Base-by-base conservation (phyloP, 1,284 basidiomycete genomes). In the Leccinum griseonigrum region DNA sequence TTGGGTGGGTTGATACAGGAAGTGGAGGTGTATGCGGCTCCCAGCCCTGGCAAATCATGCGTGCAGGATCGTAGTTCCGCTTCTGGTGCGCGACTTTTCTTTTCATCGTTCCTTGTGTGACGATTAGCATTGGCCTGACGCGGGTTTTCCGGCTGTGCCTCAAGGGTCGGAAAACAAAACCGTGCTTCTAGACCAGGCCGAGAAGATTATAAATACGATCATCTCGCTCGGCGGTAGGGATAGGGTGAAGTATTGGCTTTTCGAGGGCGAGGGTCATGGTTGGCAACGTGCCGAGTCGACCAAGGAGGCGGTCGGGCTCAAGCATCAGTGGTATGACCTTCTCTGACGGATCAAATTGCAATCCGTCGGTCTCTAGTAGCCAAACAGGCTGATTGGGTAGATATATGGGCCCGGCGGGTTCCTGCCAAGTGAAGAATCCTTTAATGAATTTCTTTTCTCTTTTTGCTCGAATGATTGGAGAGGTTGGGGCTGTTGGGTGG, bases 211-310 rank as follows among this genome's bases (percentile, higher is more conserved):
- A 40, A 68, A 78, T 16, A 75, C 71, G 40, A 78, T 84, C 63
- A 68, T 73, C 31, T 70, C 57, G 68, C 74, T 16, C 1, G 62
- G 64, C 0, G 69, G 67, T 18, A 74, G 72, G 1, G 81, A 81
- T 0, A 71, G 70, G n/a, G 79, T 80, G 43, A 75, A 81, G 61
- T 81, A 81, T 53, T 70, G 75, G 13, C 62, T 79, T 1, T 85
- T 82, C 64, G 70, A 81, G 22, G 82, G 82, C 1, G 84, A 85
- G 60, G 84, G 83, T 0, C 84, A 85, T 58, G 82, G 83, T 1
- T 85, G 79, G 76, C 70, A 79, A 32, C 79, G 72, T 60, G 76
- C 76, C 1, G 80, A 80, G 60, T 79, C 76, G 31, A 81, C 82
- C 64, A 79, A 77, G 66, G 68, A 67, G 3, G 81, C 81, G 7